Base-by-base conservation (phyloP, 2,329 filamentous ascomycete species). In the Hymenoscyphus fructigenus region DNA sequence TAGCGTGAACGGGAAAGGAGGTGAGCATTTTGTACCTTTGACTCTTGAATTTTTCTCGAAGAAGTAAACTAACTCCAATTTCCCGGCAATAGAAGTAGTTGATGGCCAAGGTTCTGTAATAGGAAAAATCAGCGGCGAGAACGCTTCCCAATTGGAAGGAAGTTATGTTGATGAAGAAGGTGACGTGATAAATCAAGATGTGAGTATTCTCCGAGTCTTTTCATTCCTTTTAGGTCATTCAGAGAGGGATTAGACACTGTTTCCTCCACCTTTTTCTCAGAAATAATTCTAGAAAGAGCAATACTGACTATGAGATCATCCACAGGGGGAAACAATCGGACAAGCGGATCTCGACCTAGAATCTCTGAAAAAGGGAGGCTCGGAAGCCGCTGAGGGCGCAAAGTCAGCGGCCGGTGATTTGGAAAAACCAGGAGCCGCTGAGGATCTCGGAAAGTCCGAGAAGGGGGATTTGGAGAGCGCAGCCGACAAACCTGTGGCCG, bases 61-160 rank as follows among this genome's bases (percentile, higher is more conserved):
- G 14, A 14, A 36, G 34, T 36, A 36, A 36, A 36, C 34, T 36
- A 10, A 36, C 34, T 36, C 34, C 14, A 15, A 36, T 12, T 36
- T 12, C 34, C 14, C 14, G 9, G 9, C 1, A 36, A 36, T 15
- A 36, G 82, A 84, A 69, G 83, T 85, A 66, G 73, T 84, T n/a
- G 81, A 85, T 65, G 78, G 84, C 2, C 78, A 82, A 3, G 83
- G 83, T 62, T 81, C 84, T 58, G 79, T 84, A 59, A 76, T 85
- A 61, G 83, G 83, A 62, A 79, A 80, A 62, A 83, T 91, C 0
- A 77, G 90, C 23, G 88, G 91, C 73, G 89, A 89, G 10, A 84
- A 89, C 63, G 74, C 84, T 47, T 84, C 84, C 74, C 81, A 84
- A 61, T 82, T 92, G 47, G 78, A 78, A 66, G 79, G 78, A 3